Evolutionary conservation across 164 flowering plant genomes (phyloP), one percentile per base, ranked within the genome.

Genomic region (Kalanchoe fedtschenkoi): DNA sequence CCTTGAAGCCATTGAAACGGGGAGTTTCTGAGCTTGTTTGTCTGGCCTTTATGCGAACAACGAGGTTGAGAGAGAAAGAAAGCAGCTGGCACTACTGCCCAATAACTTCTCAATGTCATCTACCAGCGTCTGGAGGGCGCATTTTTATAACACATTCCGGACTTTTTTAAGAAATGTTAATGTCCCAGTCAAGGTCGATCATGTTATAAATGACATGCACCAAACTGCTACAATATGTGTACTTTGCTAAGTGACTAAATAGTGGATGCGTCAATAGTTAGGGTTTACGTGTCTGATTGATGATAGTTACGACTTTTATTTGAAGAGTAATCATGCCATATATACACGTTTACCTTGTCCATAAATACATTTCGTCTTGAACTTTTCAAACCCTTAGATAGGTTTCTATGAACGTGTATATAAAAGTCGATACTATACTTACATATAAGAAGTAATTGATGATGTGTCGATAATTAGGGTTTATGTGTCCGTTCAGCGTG

Each of bases 1-100:
- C 39, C 21, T 64, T 10, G 66, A 64, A 16, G 66, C 66, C 66
- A 64, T 64, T 56, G 51, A 19, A 24, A 46, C 53, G 6, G 9
- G 3, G 21, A 43, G n/a, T 22, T 43, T 43, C 19, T 43, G 21
- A 41, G 2, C 47, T 46, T 15, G 4, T 42, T 42, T 15, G 4
- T 16, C 46, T 42, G 3, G 2, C 15, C 51, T 24, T 24, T 47
- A 16, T 47, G 10, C 3, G 26, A 47, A 46, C 53, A 19, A 24
- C 4, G 24, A 46, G 26, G 39, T 37, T 8, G 55, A 17, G 19
- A 47, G 51, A 51, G 29, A 47, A 4, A 47, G 30, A 22, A 10
- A 46, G 13, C 28, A 8, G 30, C 26, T 46, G 2, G 5, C 9
- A 8, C 28, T 21, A n/a, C 28, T 28, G 9, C 19, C 21, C 26